phyloP scores from a whole-genome alignment of 2,329 filamentous ascomycete genomes.

The Fusarium concolor region DNA sequence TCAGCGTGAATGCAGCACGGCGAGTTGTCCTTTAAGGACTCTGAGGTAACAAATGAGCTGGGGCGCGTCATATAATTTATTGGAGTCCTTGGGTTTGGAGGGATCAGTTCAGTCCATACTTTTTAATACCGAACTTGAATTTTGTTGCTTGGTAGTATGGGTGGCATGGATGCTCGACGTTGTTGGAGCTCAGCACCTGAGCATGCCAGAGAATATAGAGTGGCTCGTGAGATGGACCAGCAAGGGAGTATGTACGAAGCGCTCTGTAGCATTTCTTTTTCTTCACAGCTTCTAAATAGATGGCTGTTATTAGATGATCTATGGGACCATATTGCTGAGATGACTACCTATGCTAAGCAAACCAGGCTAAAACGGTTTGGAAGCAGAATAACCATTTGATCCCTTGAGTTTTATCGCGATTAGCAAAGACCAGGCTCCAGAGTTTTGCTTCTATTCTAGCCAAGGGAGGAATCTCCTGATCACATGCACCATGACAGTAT shows the following conservation, averaged over 20 bases:
- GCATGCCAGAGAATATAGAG: constrained; percentile 37
- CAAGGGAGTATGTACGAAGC: constrained; percentile 42
- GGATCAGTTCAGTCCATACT: constrained; percentile 52
- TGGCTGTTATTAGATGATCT: constrained; percentile 41
- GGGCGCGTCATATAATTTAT: constrained; percentile 52
- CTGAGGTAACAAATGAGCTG: constrained; percentile 46
- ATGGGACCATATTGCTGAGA: constrained; percentile 7
- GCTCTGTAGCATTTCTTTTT: constrained; percentile 44
- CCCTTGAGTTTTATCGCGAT: neutral
- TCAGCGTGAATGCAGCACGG: constrained; percentile 44
- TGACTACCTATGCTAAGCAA: neutral
- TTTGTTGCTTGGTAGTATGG: constrained; percentile 44
- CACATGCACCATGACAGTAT: neutral
- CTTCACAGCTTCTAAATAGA: constrained; percentile 47
- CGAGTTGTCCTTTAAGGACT: constrained; percentile 43
- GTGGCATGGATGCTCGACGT: constrained; percentile 27
- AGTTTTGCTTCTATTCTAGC: neutral
- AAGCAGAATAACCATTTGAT: neutral
- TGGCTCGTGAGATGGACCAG: constrained; percentile 37
- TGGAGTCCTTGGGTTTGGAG: constrained; percentile 56
- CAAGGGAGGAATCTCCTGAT: neutral
- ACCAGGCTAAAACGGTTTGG: neutral
- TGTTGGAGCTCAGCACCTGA: constrained; percentile 36
- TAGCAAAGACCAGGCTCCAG: neutral
- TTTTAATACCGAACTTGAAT: constrained; percentile 52